phyloP scores from a whole-genome alignment of 2,329 filamentous ascomycete genomes.

The Aotearoamyces nothofagi region DNA sequence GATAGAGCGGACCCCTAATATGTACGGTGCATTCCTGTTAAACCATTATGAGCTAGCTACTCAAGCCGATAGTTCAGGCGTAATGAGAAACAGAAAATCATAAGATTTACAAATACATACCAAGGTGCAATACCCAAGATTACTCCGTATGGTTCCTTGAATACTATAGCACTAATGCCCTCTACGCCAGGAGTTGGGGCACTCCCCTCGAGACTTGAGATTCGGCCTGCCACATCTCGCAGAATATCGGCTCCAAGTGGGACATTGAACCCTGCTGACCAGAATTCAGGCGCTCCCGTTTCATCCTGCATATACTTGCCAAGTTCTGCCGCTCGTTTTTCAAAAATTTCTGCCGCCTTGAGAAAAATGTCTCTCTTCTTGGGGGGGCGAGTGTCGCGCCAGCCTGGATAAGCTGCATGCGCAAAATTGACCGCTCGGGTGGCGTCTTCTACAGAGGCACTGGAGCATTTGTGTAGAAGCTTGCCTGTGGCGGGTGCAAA shows the following conservation, averaged over 20 bases:
- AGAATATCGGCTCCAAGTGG: constrained; percentile 22
- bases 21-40: constrained; percentile 41
- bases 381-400: constrained; percentile 46
- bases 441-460: constrained; percentile 39
- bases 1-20: constrained; percentile 38
- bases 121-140: constrained; percentile 69
- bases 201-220: constrained; percentile 20
- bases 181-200: constrained; percentile 25
- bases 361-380: constrained; percentile 55
- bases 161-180: constrained; percentile 43
- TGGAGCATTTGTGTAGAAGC: constrained; percentile 38
- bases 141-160: constrained; percentile 67
- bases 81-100: background rate
- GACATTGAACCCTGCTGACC: constrained; percentile 26
- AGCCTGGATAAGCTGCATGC: constrained; percentile 51
- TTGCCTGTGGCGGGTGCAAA: constrained; percentile 36
- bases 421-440: constrained; percentile 37
- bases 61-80: constrained; percentile 1
- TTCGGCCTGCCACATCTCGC: constrained; percentile 26
- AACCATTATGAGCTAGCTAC: no score
- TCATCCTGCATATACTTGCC: constrained; percentile 38
- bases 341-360: constrained; percentile 50
- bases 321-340: constrained; percentile 43
- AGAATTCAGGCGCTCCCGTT: constrained; percentile 25
- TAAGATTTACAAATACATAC: constrained; percentile 36